Evolutionary conservation across 768 basidiomycete species (phyloP).

Genomic region (Tulasnella sp.): DNA sequence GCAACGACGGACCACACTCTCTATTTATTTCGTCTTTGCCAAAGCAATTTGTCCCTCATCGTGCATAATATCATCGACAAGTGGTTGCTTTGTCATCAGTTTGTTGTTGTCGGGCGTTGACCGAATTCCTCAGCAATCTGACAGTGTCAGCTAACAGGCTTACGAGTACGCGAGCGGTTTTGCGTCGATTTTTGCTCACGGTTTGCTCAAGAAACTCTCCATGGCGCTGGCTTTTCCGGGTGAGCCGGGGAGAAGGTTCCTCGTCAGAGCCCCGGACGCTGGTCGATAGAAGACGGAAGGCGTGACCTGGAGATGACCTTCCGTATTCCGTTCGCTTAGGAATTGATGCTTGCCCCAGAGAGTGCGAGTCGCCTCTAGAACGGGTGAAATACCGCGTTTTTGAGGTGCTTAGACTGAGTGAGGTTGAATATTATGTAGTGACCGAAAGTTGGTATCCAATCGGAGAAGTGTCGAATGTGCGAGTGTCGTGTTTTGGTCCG

Average conservation of each 20-base stretch:
- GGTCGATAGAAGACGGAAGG: not conserved
- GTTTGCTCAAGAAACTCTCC: not conserved
- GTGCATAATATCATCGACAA: not conserved
- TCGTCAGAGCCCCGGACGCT: not conserved
- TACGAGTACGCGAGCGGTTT: not conserved
- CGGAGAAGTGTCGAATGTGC: not conserved
- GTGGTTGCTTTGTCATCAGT: not conserved
- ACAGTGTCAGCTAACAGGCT: not conserved
- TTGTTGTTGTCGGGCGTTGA: not conserved
- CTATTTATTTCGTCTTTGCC: not conserved
- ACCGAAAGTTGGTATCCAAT: not conserved
- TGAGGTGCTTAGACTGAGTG: not conserved
- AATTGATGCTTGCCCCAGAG: not conserved
- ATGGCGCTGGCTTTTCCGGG: not conserved
- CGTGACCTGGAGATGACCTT: not conserved
- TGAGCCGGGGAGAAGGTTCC: not conserved
- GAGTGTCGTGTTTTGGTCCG: not conserved
- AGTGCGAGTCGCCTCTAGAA: not conserved
- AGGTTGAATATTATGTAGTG: not conserved
- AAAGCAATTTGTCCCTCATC: not conserved
- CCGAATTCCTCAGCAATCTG: not conserved
- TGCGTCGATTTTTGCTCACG: not conserved
- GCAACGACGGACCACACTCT: too few relatives aligned
- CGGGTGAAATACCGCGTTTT: constrained; percentile 2
- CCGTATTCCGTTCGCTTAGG: constrained; percentile 3